phyloP scores from a whole-genome alignment of 441 rosid genomes.

The Pelargonium cotyledonis region DNA sequence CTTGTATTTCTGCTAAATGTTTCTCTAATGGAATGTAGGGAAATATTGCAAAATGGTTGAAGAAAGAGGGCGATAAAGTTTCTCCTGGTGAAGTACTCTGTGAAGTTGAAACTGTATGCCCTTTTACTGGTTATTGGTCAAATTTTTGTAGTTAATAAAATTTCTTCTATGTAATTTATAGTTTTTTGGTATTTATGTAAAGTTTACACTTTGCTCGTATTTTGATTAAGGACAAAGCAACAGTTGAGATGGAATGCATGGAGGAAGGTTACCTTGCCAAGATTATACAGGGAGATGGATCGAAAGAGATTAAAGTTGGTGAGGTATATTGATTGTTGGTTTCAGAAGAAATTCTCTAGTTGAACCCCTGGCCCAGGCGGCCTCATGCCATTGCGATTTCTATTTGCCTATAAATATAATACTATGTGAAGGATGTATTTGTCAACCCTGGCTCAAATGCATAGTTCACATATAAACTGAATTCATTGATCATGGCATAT shows the following conservation, averaged over 20 bases:
- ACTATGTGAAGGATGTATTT: neutral
- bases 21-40: slow-evolving; percentile 48
- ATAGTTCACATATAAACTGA: neutral
- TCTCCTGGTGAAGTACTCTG: slow-evolving; percentile 93
- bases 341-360: neutral
- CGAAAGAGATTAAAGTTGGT: slow-evolving; percentile 87
- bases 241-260: slow-evolving; percentile 99
- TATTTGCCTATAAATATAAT: neutral
- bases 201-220: slow-evolving; percentile 9
- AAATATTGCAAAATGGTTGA: slow-evolving; percentile 90
- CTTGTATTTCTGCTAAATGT: slow-evolving; percentile 16
- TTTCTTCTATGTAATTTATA: slow-evolving; percentile 5
- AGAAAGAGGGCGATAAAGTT: slow-evolving; percentile 92
- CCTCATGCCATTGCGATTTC: neutral
- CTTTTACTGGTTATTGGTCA: slow-evolving; percentile 9
- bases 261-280: slow-evolving; percentile 95
- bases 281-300: slow-evolving; percentile 76
- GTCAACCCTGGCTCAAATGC: neutral
- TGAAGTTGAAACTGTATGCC: slow-evolving; percentile 94
- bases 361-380: neutral
- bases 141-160: slow-evolving; percentile 10
- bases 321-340: slow-evolving; percentile 50
- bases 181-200: slow-evolving; percentile 11
- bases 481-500: neutral
- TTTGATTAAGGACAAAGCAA: slow-evolving; percentile 69